Evolutionary conservation across 2,329 filamentous ascomycete genomes (phyloP), one percentile per base, ranked within the genome.

Genomic region (Exophiala sideris): DNA sequence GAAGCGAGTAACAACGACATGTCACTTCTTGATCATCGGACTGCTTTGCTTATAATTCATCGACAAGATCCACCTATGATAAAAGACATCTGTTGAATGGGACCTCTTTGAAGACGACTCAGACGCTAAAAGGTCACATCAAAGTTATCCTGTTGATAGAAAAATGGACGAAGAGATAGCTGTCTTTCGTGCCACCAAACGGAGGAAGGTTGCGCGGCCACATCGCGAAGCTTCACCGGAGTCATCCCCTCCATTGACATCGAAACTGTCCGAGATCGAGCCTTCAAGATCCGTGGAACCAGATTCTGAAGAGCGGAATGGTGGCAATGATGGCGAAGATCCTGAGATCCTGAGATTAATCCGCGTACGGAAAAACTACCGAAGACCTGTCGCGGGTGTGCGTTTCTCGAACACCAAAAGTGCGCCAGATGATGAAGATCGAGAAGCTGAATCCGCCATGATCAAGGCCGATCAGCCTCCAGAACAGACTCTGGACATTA

Each of bases 401-500:
- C 45, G 53, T 16, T 63, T 63, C 46, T 58, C 59, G 16, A 62
- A 45, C 38, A 46, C 44, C 5, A 59, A 47, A 11, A 18, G 39
- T 9, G 20, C 33, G 11, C 36, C 35, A 9, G 33, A 40, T 40
- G 40, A 18, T 20, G 29, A 48, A 10, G 40, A 49, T 3, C 20
- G 52, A 1, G 33, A 35, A 14, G 20, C 41, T 10, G 10, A 29
- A 10, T 44, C 44, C n/a, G 35, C 46, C 7, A 24, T 55, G 18
- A 42, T 46, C 41, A 52, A 45, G 52, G 38, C 52, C 6, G 61
- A 61, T 24, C 50, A 63, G 21, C 46, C 48, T 34, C 55, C 42
- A 3, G 52, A 64, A 16, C 65, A 62, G 34, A 52, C 75, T 36
- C 70, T 69, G 46, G 69, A 71, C 6, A 76, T 76, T 55, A 68